Evolutionary conservation across 441 rosid species (phyloP), one percentile per base, ranked within the genome.

Genomic region (Pelargonium australe): DNA sequence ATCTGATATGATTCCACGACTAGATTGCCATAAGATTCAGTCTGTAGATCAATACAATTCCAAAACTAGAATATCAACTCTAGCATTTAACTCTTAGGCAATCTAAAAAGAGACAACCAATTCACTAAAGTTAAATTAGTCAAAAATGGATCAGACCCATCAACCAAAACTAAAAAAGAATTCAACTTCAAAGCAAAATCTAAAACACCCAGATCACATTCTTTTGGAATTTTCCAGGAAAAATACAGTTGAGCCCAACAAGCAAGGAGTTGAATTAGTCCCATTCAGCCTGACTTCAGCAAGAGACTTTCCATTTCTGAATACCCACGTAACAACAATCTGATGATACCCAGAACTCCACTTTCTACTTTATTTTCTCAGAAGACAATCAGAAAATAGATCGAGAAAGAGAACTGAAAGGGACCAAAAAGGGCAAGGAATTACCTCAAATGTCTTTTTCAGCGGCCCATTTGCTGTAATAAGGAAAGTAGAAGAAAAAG

Each of bases 391-490:
- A 67, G 31, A 73, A 65, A 53, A 25, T 23, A 77, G 74, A 70
- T 70, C 66, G 61, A 60, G 72, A 49, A 63, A 49, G 28, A 64
- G 41, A 67, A 53, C 53, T 43, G 66, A 77, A 31, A 47, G 67
- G 28, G 25, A 20, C 6, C 44, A 65, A 65, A 64, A 40, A 37
- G 16, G 40, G 67, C 23, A 16, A 40, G 66, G 37, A 82, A 89
- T 74, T 70, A 88, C 99, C 96, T 85, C 76, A 78, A 83, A 94
- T 68, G 95, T 84, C 57, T 70, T 70, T 85, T 80, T 88, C 70
- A 87, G 69, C 49, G 86, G 62, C 72, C 86, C 97, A 77, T 89
- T 96, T 64, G 86, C 99, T 91, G 92, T 69, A 68, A 76, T 70
- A 75, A 53, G 6, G 16, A 11, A 11, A 69, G 19, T 34, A 10